Conservation (phyloP, 2,329 filamentous ascomycete species). For the Leptographium wingfieldii region DNA sequence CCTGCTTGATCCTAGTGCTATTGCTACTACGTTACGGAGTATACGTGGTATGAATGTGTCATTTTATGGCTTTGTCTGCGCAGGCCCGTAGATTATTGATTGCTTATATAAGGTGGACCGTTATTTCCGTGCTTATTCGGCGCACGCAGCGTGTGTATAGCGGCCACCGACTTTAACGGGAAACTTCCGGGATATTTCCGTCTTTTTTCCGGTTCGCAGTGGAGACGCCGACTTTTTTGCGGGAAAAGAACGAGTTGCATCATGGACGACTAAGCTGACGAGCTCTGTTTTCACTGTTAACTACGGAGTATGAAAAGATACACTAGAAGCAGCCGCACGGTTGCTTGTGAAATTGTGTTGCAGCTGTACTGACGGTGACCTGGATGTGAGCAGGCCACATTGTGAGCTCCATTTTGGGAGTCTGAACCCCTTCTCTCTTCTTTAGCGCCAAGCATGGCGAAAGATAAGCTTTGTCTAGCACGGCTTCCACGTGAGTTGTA, state of each 20-base stretch:
- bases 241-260: not conserved
- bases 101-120: too few relatives aligned
- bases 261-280: not conserved
- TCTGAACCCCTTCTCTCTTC: not conserved
- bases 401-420: too few relatives aligned
- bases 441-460: not conserved
- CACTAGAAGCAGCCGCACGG: not conserved
- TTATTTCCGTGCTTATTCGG: too few relatives aligned
- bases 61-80: too few relatives aligned
- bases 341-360: not conserved
- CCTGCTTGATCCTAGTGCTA: too few relatives aligned
- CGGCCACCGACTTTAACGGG: too few relatives aligned
- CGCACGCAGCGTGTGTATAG: too few relatives aligned
- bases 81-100: too few relatives aligned
- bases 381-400: not conserved
- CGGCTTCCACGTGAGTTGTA: not conserved
- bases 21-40: too few relatives aligned
- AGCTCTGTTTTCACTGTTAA: not conserved
- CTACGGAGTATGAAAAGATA: not conserved
- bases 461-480: not conserved
- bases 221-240: not conserved
- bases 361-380: not conserved
- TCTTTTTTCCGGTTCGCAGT: not conserved
- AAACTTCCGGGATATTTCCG: not conserved
- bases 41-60: too few relatives aligned